phyloP scores from a whole-genome alignment of 257 asterid genomes.

The Orobanche coerulescens region DNA sequence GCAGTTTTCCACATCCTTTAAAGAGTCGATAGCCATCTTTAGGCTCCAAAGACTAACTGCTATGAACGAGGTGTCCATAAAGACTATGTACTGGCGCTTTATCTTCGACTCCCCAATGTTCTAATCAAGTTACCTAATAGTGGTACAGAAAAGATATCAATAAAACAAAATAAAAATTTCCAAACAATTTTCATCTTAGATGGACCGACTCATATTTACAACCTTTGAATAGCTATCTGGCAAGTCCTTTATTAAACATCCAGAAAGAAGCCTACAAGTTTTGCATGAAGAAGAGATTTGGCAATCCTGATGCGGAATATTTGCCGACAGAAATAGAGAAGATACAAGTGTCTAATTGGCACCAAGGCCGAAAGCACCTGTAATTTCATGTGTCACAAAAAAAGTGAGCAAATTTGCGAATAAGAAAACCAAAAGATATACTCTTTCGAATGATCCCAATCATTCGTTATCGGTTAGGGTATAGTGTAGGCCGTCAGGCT shows the following conservation, averaged over 20 bases:
- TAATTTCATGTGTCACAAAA: conserved; percentile 65
- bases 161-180: neutral
- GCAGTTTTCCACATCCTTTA: conserved; percentile 75
- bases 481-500: too few species aligned
- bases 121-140: conserved; percentile 82
- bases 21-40: conserved; percentile 78
- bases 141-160: neutral
- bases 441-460: too few species aligned
- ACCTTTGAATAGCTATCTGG: conserved; percentile 97
- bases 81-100: conserved; percentile 52
- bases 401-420: neutral
- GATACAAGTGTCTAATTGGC: conserved; percentile 56
- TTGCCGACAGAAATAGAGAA: conserved; percentile 76
- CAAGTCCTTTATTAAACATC: conserved; percentile 93
- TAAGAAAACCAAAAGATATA: neutral
- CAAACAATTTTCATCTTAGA: neutral
- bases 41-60: conserved; percentile 90
- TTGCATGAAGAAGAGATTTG: conserved; percentile 48
- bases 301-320: conserved; percentile 58
- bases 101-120: conserved; percentile 84
- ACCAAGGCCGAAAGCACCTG: conserved; percentile 90
- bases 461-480: too few species aligned
- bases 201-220: neutral
- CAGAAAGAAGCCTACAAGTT: conserved; percentile 78
- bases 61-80: conserved; percentile 62